Evolutionary conservation across 495 filamentous ascomycete species (phyloP), one percentile per base, ranked within the genome.

Genomic region (Oidiodendron maius): DNA sequence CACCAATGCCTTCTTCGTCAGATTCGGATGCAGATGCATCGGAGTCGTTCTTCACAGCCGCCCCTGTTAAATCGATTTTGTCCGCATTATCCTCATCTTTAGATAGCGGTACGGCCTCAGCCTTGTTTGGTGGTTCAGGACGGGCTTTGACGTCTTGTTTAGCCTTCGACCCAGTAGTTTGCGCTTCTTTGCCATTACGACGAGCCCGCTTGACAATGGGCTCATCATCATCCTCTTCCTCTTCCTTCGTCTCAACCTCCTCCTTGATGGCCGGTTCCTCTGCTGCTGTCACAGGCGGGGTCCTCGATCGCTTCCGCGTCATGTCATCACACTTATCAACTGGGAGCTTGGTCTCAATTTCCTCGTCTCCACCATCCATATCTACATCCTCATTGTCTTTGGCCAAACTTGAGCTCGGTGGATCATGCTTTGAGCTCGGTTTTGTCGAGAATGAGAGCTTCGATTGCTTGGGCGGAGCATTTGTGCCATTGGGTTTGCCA

Each of bases 371-470:
- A 24, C 56, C 60, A 3, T 57, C 49, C 18, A 52, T 50, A 8
- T 56, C 57, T n/a, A 45, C 50, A 51, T 61, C 60, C 21, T 60
- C 55, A 34, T 52, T 41, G 13, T 55, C 40, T 13, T 15, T 26
- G 21, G 6, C 30, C 11, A 44, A 20, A 20, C 21, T 42, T 24
- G 48, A 44, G 42, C 47, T 55, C 21, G 44, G 28, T 4, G 50
- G 30, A 17, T 18, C 53, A 44, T 42, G 41, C 28, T 25, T 59
- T 40, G 43, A 18, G 16, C 38, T 55, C 6, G 70, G 49, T 55
- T 75, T 80, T 9, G 75, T 72, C 5, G 75, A 74, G 54, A 89
- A 88, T 1, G 82, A 71, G 15, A 89, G 67, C 35, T 81, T 93
- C 2, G 87, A 82, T 65, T 95, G 89, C 63, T 86, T 81, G 23